Evolutionary conservation across 2,329 filamentous ascomycete species (phyloP).

Genomic region (Emergomyces pasteurianus): DNA sequence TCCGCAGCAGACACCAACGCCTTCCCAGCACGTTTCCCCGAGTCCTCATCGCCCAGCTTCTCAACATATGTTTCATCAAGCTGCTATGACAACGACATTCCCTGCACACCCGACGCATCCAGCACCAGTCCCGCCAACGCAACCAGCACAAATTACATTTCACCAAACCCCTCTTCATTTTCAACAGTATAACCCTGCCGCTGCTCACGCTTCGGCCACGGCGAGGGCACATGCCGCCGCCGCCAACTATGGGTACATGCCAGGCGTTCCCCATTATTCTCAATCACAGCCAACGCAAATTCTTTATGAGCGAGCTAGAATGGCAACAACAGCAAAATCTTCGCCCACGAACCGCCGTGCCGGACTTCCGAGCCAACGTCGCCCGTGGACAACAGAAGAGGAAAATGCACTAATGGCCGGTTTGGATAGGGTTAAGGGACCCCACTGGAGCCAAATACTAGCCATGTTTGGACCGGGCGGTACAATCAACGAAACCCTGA

Average conservation of each 20-base stretch:
- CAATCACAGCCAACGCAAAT: slow-evolving; percentile 43
- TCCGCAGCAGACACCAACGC: not conserved
- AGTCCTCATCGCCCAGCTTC: slow-evolving; percentile 5
- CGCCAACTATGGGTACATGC: slow-evolving; percentile 33
- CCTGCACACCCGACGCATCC: not conserved
- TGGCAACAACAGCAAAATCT: slow-evolving; percentile 44
- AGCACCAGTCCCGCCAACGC: slow-evolving; percentile 69
- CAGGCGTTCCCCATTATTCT: slow-evolving; percentile 34
- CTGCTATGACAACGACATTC: slow-evolving; percentile 35
- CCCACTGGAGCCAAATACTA: slow-evolving; percentile 87
- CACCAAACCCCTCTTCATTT: slow-evolving; percentile 30
- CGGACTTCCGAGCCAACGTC: slow-evolving; percentile 46
- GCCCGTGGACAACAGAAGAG: slow-evolving; percentile 80
- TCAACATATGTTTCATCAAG: slow-evolving; percentile 7
- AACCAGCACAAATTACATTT: slow-evolving; percentile 38
- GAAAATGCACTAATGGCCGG: slow-evolving; percentile 84
- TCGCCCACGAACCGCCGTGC: slow-evolving; percentile 41
- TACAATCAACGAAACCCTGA: slow-evolving; percentile 68
- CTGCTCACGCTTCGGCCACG: slow-evolving; percentile 17
- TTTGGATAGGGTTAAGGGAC: slow-evolving; percentile 76
- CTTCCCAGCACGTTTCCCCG: not conserved
- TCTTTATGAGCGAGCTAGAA: slow-evolving; percentile 45
- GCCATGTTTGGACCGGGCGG: slow-evolving; percentile 71
- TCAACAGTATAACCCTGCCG: slow-evolving; percentile 30
- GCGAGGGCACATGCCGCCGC: slow-evolving; percentile 22